Evolutionary conservation across 1,284 basidiomycete species (phyloP).

Genomic region (Porogramme epimiltina): DNA sequence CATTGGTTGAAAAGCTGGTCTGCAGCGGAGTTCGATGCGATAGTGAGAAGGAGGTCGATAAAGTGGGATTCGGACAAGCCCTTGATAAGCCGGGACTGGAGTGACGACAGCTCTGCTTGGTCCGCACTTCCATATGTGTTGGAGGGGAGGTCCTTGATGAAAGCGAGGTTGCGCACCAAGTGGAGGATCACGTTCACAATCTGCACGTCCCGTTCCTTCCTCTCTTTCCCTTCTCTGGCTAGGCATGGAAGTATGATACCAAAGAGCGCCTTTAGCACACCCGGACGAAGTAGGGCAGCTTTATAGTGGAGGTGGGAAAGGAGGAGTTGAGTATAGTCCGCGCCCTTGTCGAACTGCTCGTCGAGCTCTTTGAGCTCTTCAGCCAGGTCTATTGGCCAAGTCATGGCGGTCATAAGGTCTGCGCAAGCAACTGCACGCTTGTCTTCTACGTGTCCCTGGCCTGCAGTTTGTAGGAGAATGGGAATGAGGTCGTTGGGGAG

Average conservation of each 20-base stretch:
- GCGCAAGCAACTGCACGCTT: constrained; percentile 85
- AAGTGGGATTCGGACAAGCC: constrained; percentile 74
- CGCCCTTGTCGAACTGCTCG: constrained; percentile 70
- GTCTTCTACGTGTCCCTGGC: constrained; percentile 76
- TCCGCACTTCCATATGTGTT: constrained; percentile 72
- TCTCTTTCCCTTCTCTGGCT: constrained; percentile 60
- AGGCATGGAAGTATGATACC: constrained; percentile 72
- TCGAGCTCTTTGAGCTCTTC: constrained; percentile 91
- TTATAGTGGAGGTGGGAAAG: constrained; percentile 88
- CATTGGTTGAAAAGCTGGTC: constrained; percentile 79
- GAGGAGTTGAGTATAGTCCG: constrained; percentile 86
- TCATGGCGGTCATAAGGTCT: constrained; percentile 92
- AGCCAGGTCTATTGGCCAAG: constrained; percentile 94
- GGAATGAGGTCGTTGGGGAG: constrained; percentile 83
- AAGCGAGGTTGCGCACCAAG: constrained; percentile 86
- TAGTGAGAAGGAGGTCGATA: constrained; percentile 79
- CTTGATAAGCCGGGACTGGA: constrained; percentile 79
- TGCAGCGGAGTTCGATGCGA: constrained; percentile 69
- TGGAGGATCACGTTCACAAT: constrained; percentile 89
- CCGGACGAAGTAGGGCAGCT: constrained; percentile 66
- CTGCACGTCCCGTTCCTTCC: constrained; percentile 80
- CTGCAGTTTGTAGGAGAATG: constrained; percentile 80
- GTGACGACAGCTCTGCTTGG: constrained; percentile 71
- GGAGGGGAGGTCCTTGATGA: constrained; percentile 81
- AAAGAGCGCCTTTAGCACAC: constrained; percentile 69